A percentile compares a stretch with the other conserved stretches of the same genome.
phyloP scores from a whole-genome alignment of 1,284 basidiomycete species.

The Ustilago tritici region DNA sequence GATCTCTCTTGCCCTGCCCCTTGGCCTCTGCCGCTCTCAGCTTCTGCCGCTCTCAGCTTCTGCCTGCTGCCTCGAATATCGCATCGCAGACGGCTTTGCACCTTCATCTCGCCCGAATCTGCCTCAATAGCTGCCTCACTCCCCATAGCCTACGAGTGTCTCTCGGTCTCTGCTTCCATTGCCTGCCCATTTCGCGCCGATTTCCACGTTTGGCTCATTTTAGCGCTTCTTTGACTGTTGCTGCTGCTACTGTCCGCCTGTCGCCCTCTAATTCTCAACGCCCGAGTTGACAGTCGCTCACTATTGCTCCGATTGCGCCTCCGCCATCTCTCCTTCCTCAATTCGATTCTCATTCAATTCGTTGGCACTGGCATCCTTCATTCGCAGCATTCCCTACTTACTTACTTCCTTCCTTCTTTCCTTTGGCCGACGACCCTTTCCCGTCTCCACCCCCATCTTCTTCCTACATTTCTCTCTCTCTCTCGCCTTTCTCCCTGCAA shows the following conservation, averaged over 20 bases:
- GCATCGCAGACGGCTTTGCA: background rate
- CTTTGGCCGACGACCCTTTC: conserved; percentile 1
- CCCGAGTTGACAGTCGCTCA: background rate
- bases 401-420: background rate
- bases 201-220: background rate
- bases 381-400: background rate
- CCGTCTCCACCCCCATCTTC: conserved; percentile 9
- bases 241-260: background rate
- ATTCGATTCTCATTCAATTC: background rate
- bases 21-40: background rate
- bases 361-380: conserved; percentile 5
- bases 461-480: background rate
- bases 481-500: background rate
- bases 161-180: background rate
- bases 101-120: conserved; percentile 36
- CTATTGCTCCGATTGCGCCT: conserved; percentile 2
- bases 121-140: background rate
- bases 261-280: background rate
- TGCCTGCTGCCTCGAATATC: background rate
- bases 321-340: conserved; percentile 13
- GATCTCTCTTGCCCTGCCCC: background rate
- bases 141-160: background rate
- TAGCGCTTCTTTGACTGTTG: background rate
- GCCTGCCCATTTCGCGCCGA: conserved; percentile 11
- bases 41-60: conserved; percentile 4